phyloP scores from a whole-genome alignment of 139 green algal species.

The Zygnema cylindricum region DNA sequence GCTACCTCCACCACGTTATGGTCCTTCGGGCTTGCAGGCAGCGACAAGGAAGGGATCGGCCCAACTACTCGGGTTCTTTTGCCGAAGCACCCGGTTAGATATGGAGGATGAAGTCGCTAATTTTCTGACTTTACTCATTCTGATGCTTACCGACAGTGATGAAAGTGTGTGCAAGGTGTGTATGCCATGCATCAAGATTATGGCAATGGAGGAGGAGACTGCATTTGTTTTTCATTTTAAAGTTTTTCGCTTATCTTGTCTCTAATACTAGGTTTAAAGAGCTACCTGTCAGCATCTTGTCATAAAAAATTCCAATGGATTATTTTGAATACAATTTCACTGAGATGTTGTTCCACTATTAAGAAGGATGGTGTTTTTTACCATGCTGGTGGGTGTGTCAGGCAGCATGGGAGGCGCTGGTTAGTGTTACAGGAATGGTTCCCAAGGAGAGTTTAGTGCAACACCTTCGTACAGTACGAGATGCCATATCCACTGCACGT shows the following conservation, averaged over 20 bases:
- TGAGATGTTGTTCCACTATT: not conserved
- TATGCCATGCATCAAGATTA: too few species aligned
- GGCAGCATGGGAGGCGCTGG: constrained; percentile 79
- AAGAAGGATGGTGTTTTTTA: not conserved
- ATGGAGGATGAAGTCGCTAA: constrained; percentile 75
- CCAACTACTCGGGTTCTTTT: constrained; percentile 58
- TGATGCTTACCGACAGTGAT: constrained; percentile 66
- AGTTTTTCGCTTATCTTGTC: too few species aligned
- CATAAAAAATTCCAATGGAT: too few species aligned
- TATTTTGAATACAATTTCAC: not conserved
- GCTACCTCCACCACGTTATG: too few species aligned
- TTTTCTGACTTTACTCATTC: constrained; percentile 69
- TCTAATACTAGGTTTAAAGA: too few species aligned
- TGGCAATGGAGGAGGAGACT: too few species aligned
- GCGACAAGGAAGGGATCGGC: constrained; percentile 67
- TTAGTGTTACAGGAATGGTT: constrained; percentile 74
- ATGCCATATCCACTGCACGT: constrained; percentile 75
- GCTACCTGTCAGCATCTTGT: too few species aligned
- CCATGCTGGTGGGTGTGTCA: constrained; percentile 6
- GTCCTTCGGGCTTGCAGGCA: constrained; percentile 27
- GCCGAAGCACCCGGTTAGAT: constrained; percentile 62
- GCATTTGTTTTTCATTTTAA: too few species aligned
- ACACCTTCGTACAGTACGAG: constrained; percentile 74
- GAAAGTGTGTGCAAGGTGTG: constrained; percentile 47
- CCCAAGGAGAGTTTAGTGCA: constrained; percentile 83